Conservation (phyloP, 2,329 filamentous ascomycete species). For the Apiospora koreana region DNA sequence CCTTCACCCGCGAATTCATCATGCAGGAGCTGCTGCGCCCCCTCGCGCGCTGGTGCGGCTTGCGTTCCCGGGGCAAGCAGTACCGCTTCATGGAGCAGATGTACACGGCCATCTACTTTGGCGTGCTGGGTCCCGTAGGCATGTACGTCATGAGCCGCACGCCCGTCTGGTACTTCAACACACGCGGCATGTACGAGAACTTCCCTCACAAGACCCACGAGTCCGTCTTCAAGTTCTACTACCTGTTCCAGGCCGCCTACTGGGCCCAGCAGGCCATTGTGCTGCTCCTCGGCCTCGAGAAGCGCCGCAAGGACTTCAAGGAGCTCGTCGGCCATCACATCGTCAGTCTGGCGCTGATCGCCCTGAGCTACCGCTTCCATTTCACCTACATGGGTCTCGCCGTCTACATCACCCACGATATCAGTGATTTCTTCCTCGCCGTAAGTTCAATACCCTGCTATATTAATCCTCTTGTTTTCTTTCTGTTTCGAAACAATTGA, state of each 20-base stretch:
- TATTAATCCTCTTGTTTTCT: neutral
- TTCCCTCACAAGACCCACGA: constrained; percentile 85
- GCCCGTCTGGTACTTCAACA: constrained; percentile 97
- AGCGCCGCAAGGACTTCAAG: constrained; percentile 92
- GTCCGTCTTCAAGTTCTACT: constrained; percentile 89
- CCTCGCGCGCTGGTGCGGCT: constrained; percentile 68
- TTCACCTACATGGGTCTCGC: constrained; percentile 94
- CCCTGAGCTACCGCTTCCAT: constrained; percentile 88
- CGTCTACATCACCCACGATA: constrained; percentile 93
- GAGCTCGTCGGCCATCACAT: constrained; percentile 92
- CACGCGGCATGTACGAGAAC: constrained; percentile 81
- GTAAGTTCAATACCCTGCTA: constrained; percentile 50
- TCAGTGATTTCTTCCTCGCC: constrained; percentile 93
- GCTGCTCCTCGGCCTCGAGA: constrained; percentile 82
- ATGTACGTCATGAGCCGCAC: constrained; percentile 89
- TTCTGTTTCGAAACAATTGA: neutral
- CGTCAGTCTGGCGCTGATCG: constrained; percentile 82
- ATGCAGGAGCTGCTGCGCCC: constrained; percentile 89
- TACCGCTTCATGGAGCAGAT: constrained; percentile 94
- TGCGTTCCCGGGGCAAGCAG: constrained; percentile 75
- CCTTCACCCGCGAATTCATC: constrained; percentile 92
- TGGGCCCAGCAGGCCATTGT: constrained; percentile 96
- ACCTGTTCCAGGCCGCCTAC: constrained; percentile 90
- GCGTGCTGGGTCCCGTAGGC: constrained; percentile 76
- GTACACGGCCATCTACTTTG: constrained; percentile 93